Base-by-base conservation (phyloP, 202 grass and related monocot genomes). In the Setaria viridis region DNA sequence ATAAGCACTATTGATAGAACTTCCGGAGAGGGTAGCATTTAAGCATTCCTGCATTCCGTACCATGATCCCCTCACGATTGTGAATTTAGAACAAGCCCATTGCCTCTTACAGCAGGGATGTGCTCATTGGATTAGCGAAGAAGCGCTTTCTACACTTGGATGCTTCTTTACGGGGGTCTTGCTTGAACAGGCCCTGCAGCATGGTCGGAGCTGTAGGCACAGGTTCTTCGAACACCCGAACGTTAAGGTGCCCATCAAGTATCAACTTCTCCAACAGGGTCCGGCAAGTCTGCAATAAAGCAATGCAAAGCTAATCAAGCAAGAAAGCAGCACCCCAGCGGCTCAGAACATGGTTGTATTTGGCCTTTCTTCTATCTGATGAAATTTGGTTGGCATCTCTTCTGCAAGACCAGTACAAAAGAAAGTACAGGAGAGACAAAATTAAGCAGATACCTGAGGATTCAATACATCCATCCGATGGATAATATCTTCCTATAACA, bases 401-500 rank as follows among this genome's bases (percentile, higher is more conserved):
- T 58, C 50, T 29, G 56, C 57, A 34, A 74, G 14, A 43, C 4
- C 12, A 5, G 74, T 21, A 21, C 39, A 78, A 49, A 78, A 43
- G 33, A 62, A 45, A 43, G 32, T 66, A 77, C 9, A 84, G 20
- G 62, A 50, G 71, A 87, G 42, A 72, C 60, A 55, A 11, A 66
- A 81, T 41, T 41, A 56, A 79, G 19, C 47, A 19, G 11, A 67
- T 91, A 99, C 96, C 91, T 94, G 93, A 77, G 93, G 96, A 85
- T 99, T 99, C 81, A 99, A 77, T 43, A 95, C 93, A 78, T 94
- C 93, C 91, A 99, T 92, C 69, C 80, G 67, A 32, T 58, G 67
- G 85, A 99, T 95, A 72, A 95, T 77, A 79, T 94, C 96, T 47
- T 95, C 96, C 96, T 98, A 87, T 92, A 89, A 35, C 57, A 86